Conservation (phyloP, 2,329 filamentous ascomycete species). For the Hymenoscyphus infarciens region DNA sequence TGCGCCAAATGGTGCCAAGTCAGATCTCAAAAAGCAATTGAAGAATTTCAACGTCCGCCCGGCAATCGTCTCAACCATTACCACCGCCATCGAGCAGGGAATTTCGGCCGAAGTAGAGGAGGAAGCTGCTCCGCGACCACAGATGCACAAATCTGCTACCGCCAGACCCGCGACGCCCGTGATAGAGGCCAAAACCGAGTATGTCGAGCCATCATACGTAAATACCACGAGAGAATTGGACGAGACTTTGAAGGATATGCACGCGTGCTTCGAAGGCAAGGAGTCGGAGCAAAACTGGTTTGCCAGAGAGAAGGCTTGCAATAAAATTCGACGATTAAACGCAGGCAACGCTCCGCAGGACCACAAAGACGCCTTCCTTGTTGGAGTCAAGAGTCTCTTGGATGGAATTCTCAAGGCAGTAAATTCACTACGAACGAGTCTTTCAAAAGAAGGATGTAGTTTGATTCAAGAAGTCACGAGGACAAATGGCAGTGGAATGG, state of each 20-base stretch:
- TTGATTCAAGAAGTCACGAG: slow-evolving; percentile 81
- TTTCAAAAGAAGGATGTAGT: slow-evolving; percentile 81
- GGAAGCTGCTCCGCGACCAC: slow-evolving; percentile 38
- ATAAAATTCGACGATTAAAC: slow-evolving; percentile 71
- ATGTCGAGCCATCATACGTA: slow-evolving; percentile 76
- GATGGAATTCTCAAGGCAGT: slow-evolving; percentile 87
- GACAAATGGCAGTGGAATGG: slow-evolving; percentile 72
- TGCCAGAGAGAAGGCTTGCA: slow-evolving; percentile 75
- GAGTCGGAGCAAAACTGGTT: slow-evolving; percentile 92
- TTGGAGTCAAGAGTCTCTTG: slow-evolving; percentile 67
- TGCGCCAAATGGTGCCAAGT: slow-evolving; percentile 79
- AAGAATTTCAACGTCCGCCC: slow-evolving; percentile 81
- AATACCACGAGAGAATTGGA: slow-evolving; percentile 86
- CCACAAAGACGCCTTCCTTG: slow-evolving; percentile 67
- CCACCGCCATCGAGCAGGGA: slow-evolving; percentile 59
- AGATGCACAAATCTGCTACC: slow-evolving; percentile 42
- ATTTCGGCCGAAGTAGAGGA: slow-evolving; percentile 28
- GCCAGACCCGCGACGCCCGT: slow-evolving; percentile 56
- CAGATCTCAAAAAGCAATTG: slow-evolving; percentile 83
- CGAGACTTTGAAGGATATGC: slow-evolving; percentile 79
- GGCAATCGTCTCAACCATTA: slow-evolving; percentile 78
- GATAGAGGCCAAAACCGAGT: slow-evolving; percentile 61
- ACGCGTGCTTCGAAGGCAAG: slow-evolving; percentile 75
- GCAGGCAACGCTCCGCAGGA: slow-evolving; percentile 81
- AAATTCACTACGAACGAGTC: slow-evolving; percentile 80